phyloP scores from a whole-genome alignment of 192 early-diverging fungal species.

The Bifiguratus adelaidae region DNA sequence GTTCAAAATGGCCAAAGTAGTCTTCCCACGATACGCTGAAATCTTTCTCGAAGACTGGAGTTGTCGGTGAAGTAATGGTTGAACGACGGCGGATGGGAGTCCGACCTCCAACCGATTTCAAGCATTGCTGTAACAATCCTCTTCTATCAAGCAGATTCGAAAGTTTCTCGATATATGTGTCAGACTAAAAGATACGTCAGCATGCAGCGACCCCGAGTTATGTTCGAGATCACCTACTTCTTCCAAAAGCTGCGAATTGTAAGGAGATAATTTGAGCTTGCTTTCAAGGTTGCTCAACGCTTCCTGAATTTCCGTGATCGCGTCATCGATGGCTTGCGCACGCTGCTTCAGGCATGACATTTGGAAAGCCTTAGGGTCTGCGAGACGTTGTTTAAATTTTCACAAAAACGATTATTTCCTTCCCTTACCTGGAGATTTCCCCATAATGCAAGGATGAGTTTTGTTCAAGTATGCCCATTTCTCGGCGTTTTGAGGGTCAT shows the following conservation, averaged over 20 bases:
- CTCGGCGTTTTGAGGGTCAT: conserved; percentile 16
- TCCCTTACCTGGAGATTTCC: conserved; percentile 24
- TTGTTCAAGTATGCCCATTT: conserved; percentile 18
- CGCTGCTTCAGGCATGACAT: conserved; percentile 36
- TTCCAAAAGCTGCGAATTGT: conserved; percentile 22
- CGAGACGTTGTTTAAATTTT: too few species aligned
- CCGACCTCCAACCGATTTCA: too few species aligned
- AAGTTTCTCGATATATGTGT: conserved; percentile 44
- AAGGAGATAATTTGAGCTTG: conserved; percentile 20
- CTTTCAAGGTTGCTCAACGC: conserved; percentile 36
- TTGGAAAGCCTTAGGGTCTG: conserved; percentile 47
- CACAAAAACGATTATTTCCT: too few species aligned
- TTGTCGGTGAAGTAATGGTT: neutral
- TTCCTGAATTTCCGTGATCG: conserved; percentile 41
- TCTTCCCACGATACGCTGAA: conserved; percentile 21
- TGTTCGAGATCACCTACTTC: conserved; percentile 13
- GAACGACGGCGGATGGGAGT: too few species aligned
- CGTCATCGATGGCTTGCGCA: conserved; percentile 39
- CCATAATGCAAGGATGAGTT: conserved; percentile 28
- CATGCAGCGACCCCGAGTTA: neutral
- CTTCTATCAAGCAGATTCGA: conserved; percentile 49
- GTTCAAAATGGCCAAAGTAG: conserved; percentile 41
- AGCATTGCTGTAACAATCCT: conserved; percentile 29
- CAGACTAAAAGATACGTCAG: conserved; percentile 28
- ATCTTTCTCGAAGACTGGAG: conserved; percentile 18